These are phyloP conservation scores for Cucumis hystrix DNA, from an alignment of 306 rosid genomes.

Conservation along the genomic window DNA sequence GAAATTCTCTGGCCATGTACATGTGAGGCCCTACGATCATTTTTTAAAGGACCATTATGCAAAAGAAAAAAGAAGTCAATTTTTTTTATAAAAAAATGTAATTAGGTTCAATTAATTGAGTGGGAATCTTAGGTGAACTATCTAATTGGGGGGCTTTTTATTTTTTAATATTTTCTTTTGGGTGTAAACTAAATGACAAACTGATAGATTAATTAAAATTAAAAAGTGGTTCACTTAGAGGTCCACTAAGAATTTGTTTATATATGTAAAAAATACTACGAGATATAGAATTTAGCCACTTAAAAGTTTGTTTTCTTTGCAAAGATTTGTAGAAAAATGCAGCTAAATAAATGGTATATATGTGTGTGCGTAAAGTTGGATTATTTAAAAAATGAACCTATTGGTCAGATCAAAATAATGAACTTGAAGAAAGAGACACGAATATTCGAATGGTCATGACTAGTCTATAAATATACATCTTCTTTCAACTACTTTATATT, in stretches of 20 bases:
- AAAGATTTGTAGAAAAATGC: background rate
- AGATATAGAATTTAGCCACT: background rate
- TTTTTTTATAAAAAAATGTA: background rate
- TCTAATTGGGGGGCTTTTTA: background rate
- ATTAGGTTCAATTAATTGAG: constrained; percentile 3
- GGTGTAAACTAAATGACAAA: background rate
- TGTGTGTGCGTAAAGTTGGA: too few species aligned
- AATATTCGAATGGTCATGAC: too few species aligned
- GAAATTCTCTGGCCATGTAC: background rate
- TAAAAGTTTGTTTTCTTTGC: too few species aligned
- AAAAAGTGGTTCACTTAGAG: background rate
- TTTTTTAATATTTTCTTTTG: background rate
- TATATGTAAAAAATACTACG: background rate
- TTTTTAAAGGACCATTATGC: constrained; percentile 12
- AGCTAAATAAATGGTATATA: background rate
- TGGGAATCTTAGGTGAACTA: constrained; percentile 31
- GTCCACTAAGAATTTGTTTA: background rate
- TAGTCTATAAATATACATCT: too few species aligned
- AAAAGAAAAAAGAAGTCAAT: background rate
- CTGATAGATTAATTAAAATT: background rate
- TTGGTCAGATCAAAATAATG: too few species aligned
- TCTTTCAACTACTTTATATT: too few species aligned
- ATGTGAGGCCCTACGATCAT: constrained; percentile 14
- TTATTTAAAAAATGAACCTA: too few species aligned
- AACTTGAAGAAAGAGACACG: too few species aligned